phyloP scores from a whole-genome alignment of 2,329 filamentous ascomycete species.

The Fusarium phyllophilum region DNA sequence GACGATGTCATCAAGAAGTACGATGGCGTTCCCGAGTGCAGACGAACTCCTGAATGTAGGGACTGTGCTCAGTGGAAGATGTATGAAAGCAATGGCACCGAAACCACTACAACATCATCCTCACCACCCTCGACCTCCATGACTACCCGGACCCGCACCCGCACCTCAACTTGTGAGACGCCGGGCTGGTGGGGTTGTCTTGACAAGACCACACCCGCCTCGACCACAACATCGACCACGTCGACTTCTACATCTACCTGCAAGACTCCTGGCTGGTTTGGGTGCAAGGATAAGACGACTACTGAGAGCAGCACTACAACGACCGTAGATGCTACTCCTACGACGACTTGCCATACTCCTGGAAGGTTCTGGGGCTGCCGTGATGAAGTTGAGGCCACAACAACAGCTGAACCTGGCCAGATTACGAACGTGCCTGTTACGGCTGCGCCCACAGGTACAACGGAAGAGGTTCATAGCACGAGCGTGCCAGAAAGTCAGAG shows the following conservation, averaged over 20 bases:
- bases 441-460: constrained; percentile 45
- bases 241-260: constrained; percentile 66
- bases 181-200: constrained; percentile 92
- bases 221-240: constrained; percentile 54
- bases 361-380: constrained; percentile 68
- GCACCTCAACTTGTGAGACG: constrained; percentile 88
- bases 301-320: constrained; percentile 44
- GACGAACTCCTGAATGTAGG: constrained; percentile 79
- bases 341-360: constrained; percentile 59
- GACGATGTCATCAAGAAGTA: constrained; percentile 87
- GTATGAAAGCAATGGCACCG: constrained; percentile 90
- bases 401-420: constrained; percentile 48
- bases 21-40: constrained; percentile 80
- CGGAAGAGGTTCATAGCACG: constrained; percentile 41
- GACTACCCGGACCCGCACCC: constrained; percentile 74
- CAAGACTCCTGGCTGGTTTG: constrained; percentile 73
- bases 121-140: constrained; percentile 60
- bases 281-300: constrained; percentile 64
- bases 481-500: constrained; percentile 42
- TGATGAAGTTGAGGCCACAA: constrained; percentile 52
- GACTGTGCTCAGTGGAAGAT: constrained; percentile 96
- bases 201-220: constrained; percentile 68
- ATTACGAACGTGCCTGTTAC: constrained; percentile 44
- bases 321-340: constrained; percentile 48
- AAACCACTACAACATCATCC: constrained; percentile 72